A percentile compares a stretch with the other conserved stretches of the same genome.
phyloP scores from a whole-genome alignment of 352 stramenopile genomes.

The Globisporangium recalcitrans region DNA sequence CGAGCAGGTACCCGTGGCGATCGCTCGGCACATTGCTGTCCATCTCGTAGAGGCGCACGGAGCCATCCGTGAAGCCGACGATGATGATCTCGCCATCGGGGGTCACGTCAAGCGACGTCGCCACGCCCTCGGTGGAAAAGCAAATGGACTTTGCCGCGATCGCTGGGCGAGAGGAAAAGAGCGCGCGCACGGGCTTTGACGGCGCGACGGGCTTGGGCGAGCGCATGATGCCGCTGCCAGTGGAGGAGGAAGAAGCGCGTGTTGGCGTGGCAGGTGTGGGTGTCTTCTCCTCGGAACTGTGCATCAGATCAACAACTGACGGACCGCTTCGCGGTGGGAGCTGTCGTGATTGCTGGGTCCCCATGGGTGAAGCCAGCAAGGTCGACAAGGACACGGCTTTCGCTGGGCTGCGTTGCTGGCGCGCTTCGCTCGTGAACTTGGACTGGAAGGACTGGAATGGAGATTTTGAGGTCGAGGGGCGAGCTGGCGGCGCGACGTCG shows the following conservation, averaged over 20 bases:
- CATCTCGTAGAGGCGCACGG: slow-evolving; percentile 78
- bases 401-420: slow-evolving; percentile 11
- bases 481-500: slow-evolving; percentile 28
- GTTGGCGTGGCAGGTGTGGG: slow-evolving; percentile 32
- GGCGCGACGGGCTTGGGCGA: slow-evolving; percentile 18
- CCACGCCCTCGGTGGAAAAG: slow-evolving; percentile 72
- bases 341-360: slow-evolving; percentile 10
- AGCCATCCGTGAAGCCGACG: slow-evolving; percentile 76
- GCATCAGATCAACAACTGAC: slow-evolving; percentile 28
- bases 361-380: slow-evolving; percentile 17
- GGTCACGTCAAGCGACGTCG: slow-evolving; percentile 68
- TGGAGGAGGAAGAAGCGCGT: slow-evolving; percentile 18
- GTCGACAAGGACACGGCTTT: slow-evolving; percentile 9
- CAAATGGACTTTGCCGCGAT: slow-evolving; percentile 70
- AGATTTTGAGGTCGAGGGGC: slow-evolving; percentile 44
- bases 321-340: slow-evolving; percentile 25
- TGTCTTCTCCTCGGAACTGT: slow-evolving; percentile 14
- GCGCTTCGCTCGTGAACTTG: slow-evolving; percentile 32
- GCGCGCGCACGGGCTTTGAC: slow-evolving; percentile 41
- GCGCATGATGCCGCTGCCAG: background rate
- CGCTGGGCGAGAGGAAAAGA: slow-evolving; percentile 37
- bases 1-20: slow-evolving; percentile 70
- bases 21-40: slow-evolving; percentile 81
- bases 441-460: slow-evolving; percentile 80
- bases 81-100: slow-evolving; percentile 79